phyloP scores from a whole-genome alignment of 495 filamentous ascomycete genomes.

The Neurospora discreta region DNA sequence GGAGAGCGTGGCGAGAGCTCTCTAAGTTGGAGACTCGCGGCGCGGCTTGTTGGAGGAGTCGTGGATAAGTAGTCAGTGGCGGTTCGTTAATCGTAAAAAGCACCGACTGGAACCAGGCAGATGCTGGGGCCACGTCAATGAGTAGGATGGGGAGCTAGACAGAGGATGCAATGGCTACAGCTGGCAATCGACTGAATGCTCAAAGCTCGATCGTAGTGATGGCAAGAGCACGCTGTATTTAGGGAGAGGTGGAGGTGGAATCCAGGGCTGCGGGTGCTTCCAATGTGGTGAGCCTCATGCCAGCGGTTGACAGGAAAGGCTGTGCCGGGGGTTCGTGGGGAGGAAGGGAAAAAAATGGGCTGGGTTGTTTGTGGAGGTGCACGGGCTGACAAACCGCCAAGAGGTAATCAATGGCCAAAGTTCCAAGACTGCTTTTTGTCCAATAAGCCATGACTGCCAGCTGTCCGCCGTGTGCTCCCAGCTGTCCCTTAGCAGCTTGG shows the following conservation, averaged over 20 bases:
- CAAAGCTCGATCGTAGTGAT: background rate
- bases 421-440: background rate
- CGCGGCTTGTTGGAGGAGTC: background rate
- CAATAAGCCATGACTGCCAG: background rate
- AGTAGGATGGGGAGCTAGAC: background rate
- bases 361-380: background rate
- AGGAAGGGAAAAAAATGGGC: background rate
- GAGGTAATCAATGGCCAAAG: background rate
- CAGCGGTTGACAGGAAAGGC: background rate
- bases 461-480: background rate
- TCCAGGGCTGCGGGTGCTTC: background rate
- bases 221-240: background rate
- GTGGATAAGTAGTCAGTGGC: background rate
- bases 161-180: background rate
- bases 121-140: background rate
- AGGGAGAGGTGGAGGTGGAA: background rate
- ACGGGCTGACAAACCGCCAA: background rate
- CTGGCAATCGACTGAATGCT: background rate
- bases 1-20: constrained; percentile 43
- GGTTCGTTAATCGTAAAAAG: background rate
- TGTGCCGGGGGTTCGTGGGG: background rate
- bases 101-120: background rate
- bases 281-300: background rate
- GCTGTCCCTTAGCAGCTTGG: background rate
- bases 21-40: constrained; percentile 5